Evolutionary conservation across 192 early-diverging fungal genomes (phyloP), one percentile per base, ranked within the genome.

Genomic region (Rhizophagus clarus): DNA sequence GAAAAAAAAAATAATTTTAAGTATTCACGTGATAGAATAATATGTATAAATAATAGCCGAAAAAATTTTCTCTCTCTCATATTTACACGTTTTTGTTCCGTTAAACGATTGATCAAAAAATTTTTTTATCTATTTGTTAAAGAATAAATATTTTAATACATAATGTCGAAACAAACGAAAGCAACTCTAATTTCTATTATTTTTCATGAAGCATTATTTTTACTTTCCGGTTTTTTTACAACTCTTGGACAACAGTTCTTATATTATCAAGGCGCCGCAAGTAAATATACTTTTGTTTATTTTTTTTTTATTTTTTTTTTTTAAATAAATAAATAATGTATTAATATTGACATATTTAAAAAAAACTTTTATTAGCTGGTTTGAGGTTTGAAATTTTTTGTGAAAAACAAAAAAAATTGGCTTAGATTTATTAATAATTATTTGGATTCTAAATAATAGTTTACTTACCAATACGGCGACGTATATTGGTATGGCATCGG

Each of bases 211-310:
- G 42, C 84, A 0, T 81, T 85, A 14, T 91, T 88, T 81, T 61
- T 91, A 6, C 32, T 83, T 26, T 84, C 88, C 14, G 90, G 90
- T 7, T 81, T 91, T 45, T 85, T 82, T 76, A 85, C 85, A 29
- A 89, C 90, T 8, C 81, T 91, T 47, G 87, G 85, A 2, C 77
- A 82, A 20, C 90, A 91, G 71, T 91, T 88, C 84, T 62, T 91
- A 26, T 88, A 88, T 61, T 91, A 91, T 77, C 83, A 89, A 81
- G 88, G 88, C 61, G 90, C 87, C 61, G 86, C 90, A 17, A 86
- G 89, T 90, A 85, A 88, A 86, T 79, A 34, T n/a, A n/a, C 9
- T 26, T 15, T 60, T 77, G 17, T 60, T 28, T 77, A 72, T 76
- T 14, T 49, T 28, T 32, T n/a, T n/a, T n/a, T n/a, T n/a, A n/a